These are phyloP conservation scores for Mycena polygramma DNA, from an alignment of 768 basidiomycete genomes.

Conservation along the genomic window DNA sequence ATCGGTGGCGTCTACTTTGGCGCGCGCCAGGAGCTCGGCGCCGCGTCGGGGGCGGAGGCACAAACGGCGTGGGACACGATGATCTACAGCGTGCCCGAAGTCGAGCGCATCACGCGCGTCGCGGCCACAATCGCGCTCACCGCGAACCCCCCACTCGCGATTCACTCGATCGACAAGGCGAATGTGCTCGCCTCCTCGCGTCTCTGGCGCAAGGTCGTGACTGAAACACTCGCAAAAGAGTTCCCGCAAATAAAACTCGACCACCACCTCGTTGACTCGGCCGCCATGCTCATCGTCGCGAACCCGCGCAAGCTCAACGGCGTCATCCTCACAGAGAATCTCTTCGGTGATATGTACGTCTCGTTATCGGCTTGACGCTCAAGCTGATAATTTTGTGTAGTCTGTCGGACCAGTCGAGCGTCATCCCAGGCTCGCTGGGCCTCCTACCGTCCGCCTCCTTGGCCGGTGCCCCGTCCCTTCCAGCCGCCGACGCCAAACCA, in stretches of 20 bases:
- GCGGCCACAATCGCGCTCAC: slow-evolving; percentile 93
- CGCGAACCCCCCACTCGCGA: slow-evolving; percentile 84
- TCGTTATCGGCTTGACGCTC: background rate
- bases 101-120: slow-evolving; percentile 94
- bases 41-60: slow-evolving; percentile 60
- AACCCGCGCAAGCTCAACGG: slow-evolving; percentile 95
- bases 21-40: slow-evolving; percentile 87
- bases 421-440: slow-evolving; percentile 97
- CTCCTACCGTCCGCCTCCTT: slow-evolving; percentile 96
- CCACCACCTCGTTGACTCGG: slow-evolving; percentile 95
- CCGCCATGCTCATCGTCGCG: slow-evolving; percentile 94
- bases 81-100: slow-evolving; percentile 92
- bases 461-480: slow-evolving; percentile 83
- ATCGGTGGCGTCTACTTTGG: slow-evolving; percentile 98
- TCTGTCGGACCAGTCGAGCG: slow-evolving; percentile 95
- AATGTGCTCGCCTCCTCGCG: slow-evolving; percentile 97
- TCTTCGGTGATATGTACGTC: slow-evolving; percentile 97
- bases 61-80: slow-evolving; percentile 92
- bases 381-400: slow-evolving; percentile 53
- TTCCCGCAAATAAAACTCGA: slow-evolving; percentile 90
- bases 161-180: slow-evolving; percentile 98
- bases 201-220: slow-evolving; percentile 94
- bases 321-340: slow-evolving; percentile 93
- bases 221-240: slow-evolving; percentile 84
- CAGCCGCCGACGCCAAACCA: slow-evolving; percentile 74